Evolutionary conservation across 768 basidiomycete species (phyloP), one percentile per base, ranked within the genome.

Genomic region (Saitozyma podzolica): DNA sequence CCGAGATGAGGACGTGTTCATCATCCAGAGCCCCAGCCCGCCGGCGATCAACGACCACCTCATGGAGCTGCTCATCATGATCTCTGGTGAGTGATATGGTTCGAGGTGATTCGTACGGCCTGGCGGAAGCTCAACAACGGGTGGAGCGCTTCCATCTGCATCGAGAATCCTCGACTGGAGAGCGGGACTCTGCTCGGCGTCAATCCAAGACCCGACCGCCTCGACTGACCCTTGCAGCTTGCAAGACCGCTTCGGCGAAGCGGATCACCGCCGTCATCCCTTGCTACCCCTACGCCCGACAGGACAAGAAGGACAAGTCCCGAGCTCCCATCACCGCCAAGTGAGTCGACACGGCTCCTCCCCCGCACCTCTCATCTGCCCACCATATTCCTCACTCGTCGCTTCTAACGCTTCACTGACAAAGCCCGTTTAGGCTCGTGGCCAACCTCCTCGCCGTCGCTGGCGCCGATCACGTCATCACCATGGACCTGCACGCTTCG

Each of bases 241-340:
- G 95, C 87, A 95, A 94, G 82, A 98, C 97, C 73, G 95, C 96
- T n/a, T 95, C 92, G 68, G 94, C 96, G 52, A 91, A 90, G 80
- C 84, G 96, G 64, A 98, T 99, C 76, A 99, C 96, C 7, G 96
- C 95, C n/a, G 93, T 99, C 66, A 86, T 97, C 61, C 96, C 96
- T 48, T 85, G 96, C 42, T 99, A 92, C 81, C 95, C 96, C 0
- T 99, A 99, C 80, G 87, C 96, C 9, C 84, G 96, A 61, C 96
- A 98, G 80, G 96, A 99, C 83, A 97, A 97, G 80, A 99, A 98
- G 81, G 95, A 99, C 85, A 97, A 98, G 83, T 95, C 92, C 72
- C 85, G 95, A 65, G 95, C 94, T 8, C 95, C 95, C 55, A 97
- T 98, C 74, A 93, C 94, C 6, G 95, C 95, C 53, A 99, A 97